phyloP scores from a whole-genome alignment of 2,329 filamentous ascomycete genomes.

The Pyrenochaeta sp. region DNA sequence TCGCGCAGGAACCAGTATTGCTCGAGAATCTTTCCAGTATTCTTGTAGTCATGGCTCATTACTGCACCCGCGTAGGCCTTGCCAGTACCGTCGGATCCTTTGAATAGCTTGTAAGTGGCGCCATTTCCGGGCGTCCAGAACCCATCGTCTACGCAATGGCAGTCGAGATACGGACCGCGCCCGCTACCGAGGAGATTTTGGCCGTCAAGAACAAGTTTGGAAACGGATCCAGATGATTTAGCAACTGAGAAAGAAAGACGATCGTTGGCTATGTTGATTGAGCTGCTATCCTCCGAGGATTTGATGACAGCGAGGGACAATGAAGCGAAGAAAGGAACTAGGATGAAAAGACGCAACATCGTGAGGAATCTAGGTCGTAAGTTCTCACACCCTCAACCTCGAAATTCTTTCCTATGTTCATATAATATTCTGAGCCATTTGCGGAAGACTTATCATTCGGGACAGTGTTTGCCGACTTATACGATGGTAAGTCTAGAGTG shows the following conservation, averaged over 20 bases:
- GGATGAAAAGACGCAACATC: background rate
- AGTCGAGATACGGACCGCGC: constrained; percentile 67
- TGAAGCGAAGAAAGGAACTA: constrained; percentile 9
- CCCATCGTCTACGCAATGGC: constrained; percentile 67
- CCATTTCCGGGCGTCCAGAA: constrained; percentile 66
- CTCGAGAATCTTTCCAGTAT: constrained; percentile 66
- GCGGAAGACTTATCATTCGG: background rate
- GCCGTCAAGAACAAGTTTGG: constrained; percentile 52
- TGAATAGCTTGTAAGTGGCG: constrained; percentile 60
- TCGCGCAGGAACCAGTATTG: constrained; percentile 72
- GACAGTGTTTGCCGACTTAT: no score
- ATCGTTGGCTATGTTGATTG: constrained; percentile 24
- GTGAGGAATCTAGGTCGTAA: background rate
- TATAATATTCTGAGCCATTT: background rate
- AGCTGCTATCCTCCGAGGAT: constrained; percentile 14
- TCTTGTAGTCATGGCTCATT: constrained; percentile 65
- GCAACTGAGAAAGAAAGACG: constrained; percentile 18
- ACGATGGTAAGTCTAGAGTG: no score
- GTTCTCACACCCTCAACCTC: background rate
- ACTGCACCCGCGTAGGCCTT: constrained; percentile 65
- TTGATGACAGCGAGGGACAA: constrained; percentile 13
- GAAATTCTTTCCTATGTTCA: background rate
- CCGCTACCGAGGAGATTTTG: constrained; percentile 64
- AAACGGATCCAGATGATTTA: constrained; percentile 16
- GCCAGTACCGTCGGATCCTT: constrained; percentile 59